Conservation (phyloP, 179 eudicot genomes). For the Vitellaria paradoxa region DNA sequence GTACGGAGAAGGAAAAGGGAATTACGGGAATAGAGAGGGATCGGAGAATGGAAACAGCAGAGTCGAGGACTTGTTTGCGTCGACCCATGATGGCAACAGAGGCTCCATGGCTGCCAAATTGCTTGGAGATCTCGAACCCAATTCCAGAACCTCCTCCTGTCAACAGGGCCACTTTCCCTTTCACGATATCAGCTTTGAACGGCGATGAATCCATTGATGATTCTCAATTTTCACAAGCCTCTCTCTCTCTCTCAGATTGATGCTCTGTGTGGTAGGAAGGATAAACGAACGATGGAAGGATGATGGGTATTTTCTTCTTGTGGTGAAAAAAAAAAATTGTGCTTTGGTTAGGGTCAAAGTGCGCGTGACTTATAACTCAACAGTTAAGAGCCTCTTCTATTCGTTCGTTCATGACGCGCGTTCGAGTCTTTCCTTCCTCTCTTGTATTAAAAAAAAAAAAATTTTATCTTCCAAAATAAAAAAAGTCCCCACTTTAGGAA, state of each 20-base stretch:
- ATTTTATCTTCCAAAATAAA: too few species aligned
- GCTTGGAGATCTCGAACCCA: constrained; percentile 82
- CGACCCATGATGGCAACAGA: constrained; percentile 92
- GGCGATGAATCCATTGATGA: constrained; percentile 64
- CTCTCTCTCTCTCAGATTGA: constrained; percentile 7
- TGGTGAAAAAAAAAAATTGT: too few species aligned
- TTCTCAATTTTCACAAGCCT: background rate
- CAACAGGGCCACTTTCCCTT: constrained; percentile 75
- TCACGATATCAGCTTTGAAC: constrained; percentile 59
- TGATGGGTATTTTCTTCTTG: too few species aligned
- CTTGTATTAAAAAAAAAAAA: too few species aligned
- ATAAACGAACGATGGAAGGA: too few species aligned
- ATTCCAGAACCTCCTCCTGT: constrained; percentile 97
- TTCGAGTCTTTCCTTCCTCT: too few species aligned
- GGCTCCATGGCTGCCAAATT: constrained; percentile 85
- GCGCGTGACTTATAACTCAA: too few species aligned
- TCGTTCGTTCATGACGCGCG: too few species aligned
- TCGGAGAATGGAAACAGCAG: constrained; percentile 65
- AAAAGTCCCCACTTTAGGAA: too few species aligned
- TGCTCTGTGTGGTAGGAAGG: background rate
- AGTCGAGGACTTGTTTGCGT: constrained; percentile 60
- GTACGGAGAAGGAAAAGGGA: background rate
- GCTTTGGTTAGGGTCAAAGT: too few species aligned
- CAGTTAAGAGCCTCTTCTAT: too few species aligned
- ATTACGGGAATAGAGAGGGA: constrained; percentile 69